Evolutionary conservation across 2,329 filamentous ascomycete genomes (phyloP).

Genomic region (Alternaria triticina): DNA sequence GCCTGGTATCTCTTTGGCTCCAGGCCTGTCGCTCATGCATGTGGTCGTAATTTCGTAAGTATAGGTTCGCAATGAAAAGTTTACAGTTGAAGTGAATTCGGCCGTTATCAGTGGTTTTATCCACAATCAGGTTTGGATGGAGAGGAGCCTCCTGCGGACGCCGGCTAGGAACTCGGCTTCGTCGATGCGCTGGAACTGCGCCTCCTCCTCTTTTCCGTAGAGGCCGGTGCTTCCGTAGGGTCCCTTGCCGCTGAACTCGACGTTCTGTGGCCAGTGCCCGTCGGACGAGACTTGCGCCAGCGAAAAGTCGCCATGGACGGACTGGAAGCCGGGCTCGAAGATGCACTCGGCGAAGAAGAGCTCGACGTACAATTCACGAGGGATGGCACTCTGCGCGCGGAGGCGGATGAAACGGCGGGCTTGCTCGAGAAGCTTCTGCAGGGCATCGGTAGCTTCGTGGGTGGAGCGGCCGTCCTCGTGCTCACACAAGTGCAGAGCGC

Average conservation of each 20-base stretch:
- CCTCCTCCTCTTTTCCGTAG: conserved; percentile 57
- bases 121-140: conserved; percentile 44
- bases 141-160: conserved; percentile 44
- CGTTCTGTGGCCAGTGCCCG: conserved; percentile 50
- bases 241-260: conserved; percentile 52
- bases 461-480: conserved; percentile 47
- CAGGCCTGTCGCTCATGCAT: conserved; percentile 42
- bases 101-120: conserved; percentile 19
- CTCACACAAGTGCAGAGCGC: conserved; percentile 56
- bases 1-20: conserved; percentile 42
- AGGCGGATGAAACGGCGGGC: conserved; percentile 51
- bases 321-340: conserved; percentile 54
- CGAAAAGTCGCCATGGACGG: conserved; percentile 58
- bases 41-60: conserved; percentile 36
- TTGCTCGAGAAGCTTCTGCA: conserved; percentile 51
- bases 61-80: conserved; percentile 17
- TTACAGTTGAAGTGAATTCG: conserved; percentile 29
- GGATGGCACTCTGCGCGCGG: conserved; percentile 47
- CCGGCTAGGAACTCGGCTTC: conserved; percentile 50
- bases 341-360: conserved; percentile 61
- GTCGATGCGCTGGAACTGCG: conserved; percentile 48
- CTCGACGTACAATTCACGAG: conserved; percentile 53
- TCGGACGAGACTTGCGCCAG: conserved; percentile 50
- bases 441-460: conserved; percentile 42
- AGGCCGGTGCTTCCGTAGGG: conserved; percentile 58